Evolutionary conservation across 805 yeast genomes (phyloP), one percentile per base, ranked within the genome.

Genomic region (Isabelozyma rhagii): DNA sequence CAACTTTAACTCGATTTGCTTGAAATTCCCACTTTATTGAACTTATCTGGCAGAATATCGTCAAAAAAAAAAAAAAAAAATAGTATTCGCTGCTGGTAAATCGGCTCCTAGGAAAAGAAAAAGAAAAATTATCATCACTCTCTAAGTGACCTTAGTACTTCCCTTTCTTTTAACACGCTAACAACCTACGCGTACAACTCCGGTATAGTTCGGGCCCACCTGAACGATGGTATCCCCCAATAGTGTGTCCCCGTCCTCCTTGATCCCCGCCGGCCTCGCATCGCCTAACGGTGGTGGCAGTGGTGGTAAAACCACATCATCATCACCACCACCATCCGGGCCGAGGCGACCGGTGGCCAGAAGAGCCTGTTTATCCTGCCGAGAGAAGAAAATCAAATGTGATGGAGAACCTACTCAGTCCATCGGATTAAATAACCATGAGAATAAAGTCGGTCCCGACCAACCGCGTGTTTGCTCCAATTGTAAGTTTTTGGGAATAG

Each of bases 321-420:
- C 39, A 8, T 11, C 15, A 10, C 18, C 41, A 5, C 18, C 41
- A 10, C 14, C 41, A 13, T 27, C 45, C 13, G 10, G 40, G 21
- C 18, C 47, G 39, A 70, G 72, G 51, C 65, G 83, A 21, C 69
- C 77, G 5, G 87, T 83, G 2, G 85, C 87, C 0, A 71, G 79
- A 50, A 68, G 84, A 44, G 88, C 88, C 0, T 83, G 88, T 60
- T 66, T 84, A 5, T 73, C 82, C 4, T 83, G 89, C 51, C 78
- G 89, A 40, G 85, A 81, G 55, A 82, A 80, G 66, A 83, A 84
- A 56, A 74, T 83, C 53, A 83, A 82, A 55, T 83, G 89, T 63
- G 87, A 83, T 55, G 88, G 88, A 11, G 87, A 82, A 55, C 58
- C 71, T 11, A 57, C 62, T 4, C 54, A 51, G 39, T 48, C 53